A percentile compares a stretch with the other conserved stretches of the same genome.
Conservation (phyloP, 169 alveolate genomes). For the Babesia sp. region DNA sequence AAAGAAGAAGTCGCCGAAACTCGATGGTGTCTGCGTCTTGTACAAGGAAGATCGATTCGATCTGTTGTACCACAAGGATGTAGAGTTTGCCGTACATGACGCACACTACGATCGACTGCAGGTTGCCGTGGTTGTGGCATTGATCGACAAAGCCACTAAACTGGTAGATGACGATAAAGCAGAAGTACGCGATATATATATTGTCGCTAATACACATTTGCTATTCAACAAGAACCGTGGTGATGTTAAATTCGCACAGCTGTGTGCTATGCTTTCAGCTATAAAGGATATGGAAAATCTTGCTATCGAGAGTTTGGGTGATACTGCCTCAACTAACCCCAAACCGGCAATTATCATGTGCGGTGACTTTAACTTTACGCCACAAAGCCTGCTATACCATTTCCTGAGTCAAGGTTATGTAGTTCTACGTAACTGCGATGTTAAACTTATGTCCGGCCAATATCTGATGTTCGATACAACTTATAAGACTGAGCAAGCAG, state of each 20-base stretch:
- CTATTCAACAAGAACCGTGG: constrained; percentile 76
- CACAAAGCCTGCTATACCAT: constrained; percentile 74
- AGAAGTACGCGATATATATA: constrained; percentile 13
- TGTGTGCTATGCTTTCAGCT: constrained; percentile 66
- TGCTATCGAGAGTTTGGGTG: constrained; percentile 40
- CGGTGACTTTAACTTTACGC: constrained; percentile 78
- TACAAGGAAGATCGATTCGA: constrained; percentile 68
- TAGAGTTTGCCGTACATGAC: constrained; percentile 47
- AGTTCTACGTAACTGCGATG: constrained; percentile 65
- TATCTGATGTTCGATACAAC: constrained; percentile 73
- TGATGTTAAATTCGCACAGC: constrained; percentile 72
- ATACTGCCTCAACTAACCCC: neutral
- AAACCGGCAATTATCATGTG: constrained; percentile 72
- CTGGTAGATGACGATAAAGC: neutral
- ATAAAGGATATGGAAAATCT: constrained; percentile 53
- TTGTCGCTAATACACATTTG: constrained; percentile 74
- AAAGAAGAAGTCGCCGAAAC: constrained; percentile 68
- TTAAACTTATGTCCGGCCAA: constrained; percentile 72
- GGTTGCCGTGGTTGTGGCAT: constrained; percentile 73
- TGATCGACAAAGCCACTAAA: constrained; percentile 49
- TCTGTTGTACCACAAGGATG: constrained; percentile 64
- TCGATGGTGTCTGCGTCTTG: constrained; percentile 74
- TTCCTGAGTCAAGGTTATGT: constrained; percentile 70
- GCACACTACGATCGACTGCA: constrained; percentile 70
- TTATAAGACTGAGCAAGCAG: constrained; percentile 50